Conservation (phyloP, 768 basidiomycete genomes). For the Rickenella mellea region DNA sequence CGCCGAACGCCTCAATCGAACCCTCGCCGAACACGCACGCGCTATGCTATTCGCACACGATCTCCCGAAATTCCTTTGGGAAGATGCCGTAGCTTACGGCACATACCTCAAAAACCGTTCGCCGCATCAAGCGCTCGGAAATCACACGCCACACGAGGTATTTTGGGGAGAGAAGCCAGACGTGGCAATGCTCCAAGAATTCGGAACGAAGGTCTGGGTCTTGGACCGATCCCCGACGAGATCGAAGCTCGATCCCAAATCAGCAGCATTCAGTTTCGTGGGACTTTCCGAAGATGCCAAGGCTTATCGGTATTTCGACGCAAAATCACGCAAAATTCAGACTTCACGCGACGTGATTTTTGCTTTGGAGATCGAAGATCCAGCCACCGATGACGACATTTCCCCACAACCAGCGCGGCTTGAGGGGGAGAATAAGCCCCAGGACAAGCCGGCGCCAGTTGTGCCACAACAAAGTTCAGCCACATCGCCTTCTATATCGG, state of each 20-base stretch:
- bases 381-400: no score
- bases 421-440: no score
- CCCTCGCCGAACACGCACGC: slow-evolving; percentile 17
- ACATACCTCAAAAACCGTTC: slow-evolving; percentile 4
- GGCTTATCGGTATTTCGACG: no score
- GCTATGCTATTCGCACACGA: slow-evolving; percentile 20
- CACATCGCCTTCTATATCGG: no score
- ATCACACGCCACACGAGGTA: slow-evolving; percentile 14
- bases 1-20: slow-evolving; percentile 26
- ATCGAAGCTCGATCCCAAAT: slow-evolving; percentile 16
- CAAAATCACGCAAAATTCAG: no score
- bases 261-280: slow-evolving; percentile 9
- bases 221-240: slow-evolving; percentile 14
- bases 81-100: slow-evolving; percentile 11
- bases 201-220: slow-evolving; percentile 12
- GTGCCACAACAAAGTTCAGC: no score
- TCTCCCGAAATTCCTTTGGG: slow-evolving; percentile 25
- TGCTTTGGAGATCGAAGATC: no score
- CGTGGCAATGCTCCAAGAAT: slow-evolving; percentile 13
- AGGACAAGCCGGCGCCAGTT: no score
- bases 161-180: slow-evolving; percentile 15
- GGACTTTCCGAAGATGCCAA: slow-evolving; percentile 5
- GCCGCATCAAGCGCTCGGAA: background rate
- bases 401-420: no score
- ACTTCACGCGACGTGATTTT: no score